A percentile compares a stretch with the other conserved stretches of the same genome.
phyloP scores from a whole-genome alignment of 129 eudicot species.

The Sambucus nigra region DNA sequence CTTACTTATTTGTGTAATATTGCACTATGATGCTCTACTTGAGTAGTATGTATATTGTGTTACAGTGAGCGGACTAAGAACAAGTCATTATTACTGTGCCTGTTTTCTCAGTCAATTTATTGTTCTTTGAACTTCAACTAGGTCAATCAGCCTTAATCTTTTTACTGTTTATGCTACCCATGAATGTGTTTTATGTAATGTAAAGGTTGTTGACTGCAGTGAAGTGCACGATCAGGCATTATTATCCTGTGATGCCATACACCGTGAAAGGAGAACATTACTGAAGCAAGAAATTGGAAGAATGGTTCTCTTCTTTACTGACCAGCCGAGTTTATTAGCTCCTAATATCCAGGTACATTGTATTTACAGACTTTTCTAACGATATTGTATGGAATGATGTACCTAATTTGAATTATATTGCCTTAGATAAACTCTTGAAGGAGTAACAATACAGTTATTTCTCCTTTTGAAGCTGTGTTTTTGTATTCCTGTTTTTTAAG shows the following conservation, averaged over 20 bases:
- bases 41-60: too few species aligned
- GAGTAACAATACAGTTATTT: background rate
- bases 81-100: too few species aligned
- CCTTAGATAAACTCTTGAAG: background rate
- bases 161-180: conserved; percentile 1
- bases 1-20: too few species aligned
- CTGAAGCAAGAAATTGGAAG: conserved; percentile 96
- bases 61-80: too few species aligned
- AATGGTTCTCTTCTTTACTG: conserved; percentile 96
- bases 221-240: conserved; percentile 99
- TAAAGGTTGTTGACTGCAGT: conserved; percentile 33
- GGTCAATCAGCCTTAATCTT: background rate
- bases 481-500: too few species aligned
- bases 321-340: conserved; percentile 95
- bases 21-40: too few species aligned
- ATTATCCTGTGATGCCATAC: conserved; percentile 78
- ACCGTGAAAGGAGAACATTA: conserved; percentile 80
- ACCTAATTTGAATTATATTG: background rate
- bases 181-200: background rate
- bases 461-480: background rate
- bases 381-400: background rate
- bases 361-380: background rate
- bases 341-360: conserved; percentile 88
- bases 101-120: background rate
- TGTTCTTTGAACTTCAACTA: too few species aligned